These are phyloP conservation scores for Dictyostelium firmibasis DNA, from an alignment of 78 protist genomes.

Conservation along the genomic window DNA sequence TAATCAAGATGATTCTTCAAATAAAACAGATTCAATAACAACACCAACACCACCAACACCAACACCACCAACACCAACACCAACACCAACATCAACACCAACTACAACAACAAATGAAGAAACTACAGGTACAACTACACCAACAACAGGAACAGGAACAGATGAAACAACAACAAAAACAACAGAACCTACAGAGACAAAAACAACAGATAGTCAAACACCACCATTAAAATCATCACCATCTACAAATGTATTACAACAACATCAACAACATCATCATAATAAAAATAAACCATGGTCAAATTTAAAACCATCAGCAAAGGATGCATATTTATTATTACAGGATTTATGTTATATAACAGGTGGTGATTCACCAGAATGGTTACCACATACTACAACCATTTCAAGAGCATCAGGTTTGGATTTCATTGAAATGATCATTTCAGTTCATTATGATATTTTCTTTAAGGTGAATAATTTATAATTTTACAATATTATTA, in stretches of 20 bases:
- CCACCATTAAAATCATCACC: conserved; percentile 3
- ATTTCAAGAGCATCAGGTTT: conserved; percentile 61
- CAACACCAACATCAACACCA: background rate
- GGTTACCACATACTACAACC: conserved; percentile 61
- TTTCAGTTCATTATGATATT: conserved; percentile 38
- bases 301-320: conserved; percentile 49
- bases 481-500: background rate
- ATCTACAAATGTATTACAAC: background rate
- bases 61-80: background rate
- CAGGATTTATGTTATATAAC: conserved; percentile 71
- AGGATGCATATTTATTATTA: conserved; percentile 55
- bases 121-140: background rate
- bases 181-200: background rate
- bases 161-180: background rate
- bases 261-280: background rate
- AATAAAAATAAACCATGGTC: background rate
- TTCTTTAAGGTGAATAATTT: conserved; percentile 22
- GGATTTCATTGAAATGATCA: conserved; percentile 73
- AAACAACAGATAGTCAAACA: background rate
- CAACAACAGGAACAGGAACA: background rate
- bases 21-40: background rate
- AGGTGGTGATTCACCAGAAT: conserved; percentile 60
- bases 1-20: background rate
- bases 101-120: background rate
- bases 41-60: background rate